Percentiles rank a stretch among this genome's conserved stretches.
These are phyloP conservation scores for Ramalina intermedia DNA, from an alignment of 495 filamentous ascomycete species.

Conservation along the genomic window DNA sequence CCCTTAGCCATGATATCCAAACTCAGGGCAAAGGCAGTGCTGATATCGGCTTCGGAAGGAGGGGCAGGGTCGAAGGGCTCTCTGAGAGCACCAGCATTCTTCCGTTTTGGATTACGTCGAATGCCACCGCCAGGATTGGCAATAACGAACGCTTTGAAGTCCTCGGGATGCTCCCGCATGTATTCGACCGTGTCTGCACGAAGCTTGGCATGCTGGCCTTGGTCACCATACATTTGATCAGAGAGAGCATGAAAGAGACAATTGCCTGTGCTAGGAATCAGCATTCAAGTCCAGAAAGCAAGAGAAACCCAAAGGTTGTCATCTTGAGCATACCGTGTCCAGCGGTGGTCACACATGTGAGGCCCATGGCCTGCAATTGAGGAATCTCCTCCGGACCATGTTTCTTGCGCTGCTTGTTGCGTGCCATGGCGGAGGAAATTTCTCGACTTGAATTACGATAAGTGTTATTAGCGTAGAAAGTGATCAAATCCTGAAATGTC, in stretches of 20 bases:
- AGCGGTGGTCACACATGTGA: constrained; percentile 35
- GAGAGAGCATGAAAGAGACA: constrained; percentile 67
- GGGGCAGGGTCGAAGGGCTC: constrained; percentile 21
- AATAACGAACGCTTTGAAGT: constrained; percentile 55
- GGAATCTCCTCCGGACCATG: constrained; percentile 31
- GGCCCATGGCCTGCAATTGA: constrained; percentile 29
- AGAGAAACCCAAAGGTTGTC: not conserved
- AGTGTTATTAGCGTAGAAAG: not conserved
- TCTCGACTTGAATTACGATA: not conserved
- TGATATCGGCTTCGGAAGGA: constrained; percentile 41
- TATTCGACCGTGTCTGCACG: constrained; percentile 46
- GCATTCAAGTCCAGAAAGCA: not conserved
- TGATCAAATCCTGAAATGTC: not conserved
- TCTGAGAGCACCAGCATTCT: constrained; percentile 33
- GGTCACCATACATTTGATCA: constrained; percentile 57
- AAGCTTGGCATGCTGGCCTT: constrained; percentile 41
- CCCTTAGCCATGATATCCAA: constrained; percentile 44
- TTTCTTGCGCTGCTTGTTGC: constrained; percentile 14
- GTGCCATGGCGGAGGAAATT: constrained; percentile 11
- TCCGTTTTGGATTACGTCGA: constrained; percentile 49
- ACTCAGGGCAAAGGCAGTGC: constrained; percentile 47
- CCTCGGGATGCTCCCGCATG: constrained; percentile 42
- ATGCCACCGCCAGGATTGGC: constrained; percentile 41
- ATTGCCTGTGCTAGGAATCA: constrained; percentile 36
- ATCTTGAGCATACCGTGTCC: constrained; percentile 30